A percentile compares a stretch with the other conserved stretches of the same genome.
These are phyloP conservation scores for Trichopus zeylanicus DNA, from an alignment of 116 monocot species.

Conservation along the genomic window DNA sequence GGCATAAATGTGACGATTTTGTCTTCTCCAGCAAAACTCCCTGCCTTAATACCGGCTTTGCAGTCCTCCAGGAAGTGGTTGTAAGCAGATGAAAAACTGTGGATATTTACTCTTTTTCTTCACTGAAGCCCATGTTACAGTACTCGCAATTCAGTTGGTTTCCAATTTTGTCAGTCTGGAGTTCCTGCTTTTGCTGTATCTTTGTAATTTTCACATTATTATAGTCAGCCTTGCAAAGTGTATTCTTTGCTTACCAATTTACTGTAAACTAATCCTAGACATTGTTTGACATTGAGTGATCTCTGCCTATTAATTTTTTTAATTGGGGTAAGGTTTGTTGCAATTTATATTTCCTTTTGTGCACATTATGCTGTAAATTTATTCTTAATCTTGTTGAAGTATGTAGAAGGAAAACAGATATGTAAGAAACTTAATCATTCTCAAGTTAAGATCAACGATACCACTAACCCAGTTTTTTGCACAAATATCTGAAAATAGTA, in stretches of 20 bases:
- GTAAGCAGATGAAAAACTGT: background rate
- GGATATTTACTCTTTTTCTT: background rate
- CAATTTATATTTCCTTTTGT: no score
- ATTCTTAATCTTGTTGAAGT: background rate
- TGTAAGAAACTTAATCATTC: no score
- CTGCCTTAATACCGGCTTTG: background rate
- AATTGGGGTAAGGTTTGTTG: no score
- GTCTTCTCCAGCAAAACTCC: background rate
- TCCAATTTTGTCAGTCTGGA: background rate
- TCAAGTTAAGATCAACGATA: no score
- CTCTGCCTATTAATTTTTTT: no score
- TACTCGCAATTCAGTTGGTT: background rate
- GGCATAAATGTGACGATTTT: background rate
- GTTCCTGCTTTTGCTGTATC: background rate
- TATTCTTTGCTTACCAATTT: background rate
- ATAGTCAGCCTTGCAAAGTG: background rate
- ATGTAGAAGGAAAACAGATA: no score
- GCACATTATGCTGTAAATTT: slow-evolving; percentile 12
- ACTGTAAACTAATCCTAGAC: background rate
- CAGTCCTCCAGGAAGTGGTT: background rate
- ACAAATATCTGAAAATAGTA: no score
- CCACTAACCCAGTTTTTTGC: no score
- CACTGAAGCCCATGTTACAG: background rate
- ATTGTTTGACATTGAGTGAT: background rate
- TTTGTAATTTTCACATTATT: background rate